phyloP scores from a whole-genome alignment of 331 rosid genomes.

The Acacia pycnantha region DNA sequence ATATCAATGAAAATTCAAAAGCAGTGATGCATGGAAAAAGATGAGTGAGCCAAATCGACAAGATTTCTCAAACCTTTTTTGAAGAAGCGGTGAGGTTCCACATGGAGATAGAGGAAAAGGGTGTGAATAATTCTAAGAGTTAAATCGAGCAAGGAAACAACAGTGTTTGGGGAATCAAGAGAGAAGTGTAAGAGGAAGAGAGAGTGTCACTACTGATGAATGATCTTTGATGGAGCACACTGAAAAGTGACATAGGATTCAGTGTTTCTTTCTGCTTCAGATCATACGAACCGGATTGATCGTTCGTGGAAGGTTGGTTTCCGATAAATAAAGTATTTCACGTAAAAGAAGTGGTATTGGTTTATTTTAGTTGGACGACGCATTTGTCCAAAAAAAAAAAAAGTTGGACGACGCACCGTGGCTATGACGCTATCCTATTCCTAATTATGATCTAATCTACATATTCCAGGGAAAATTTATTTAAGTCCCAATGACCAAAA shows the following conservation, averaged over 20 bases:
- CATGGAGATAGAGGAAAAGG: not conserved
- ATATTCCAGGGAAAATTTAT: too few species aligned
- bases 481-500: too few species aligned
- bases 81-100: constrained; percentile 20
- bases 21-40: not conserved
- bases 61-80: constrained; percentile 53
- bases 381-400: too few species aligned
- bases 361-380: not conserved
- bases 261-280: not conserved
- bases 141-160: not conserved
- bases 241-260: not conserved
- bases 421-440: too few species aligned
- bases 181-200: not conserved
- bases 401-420: not conserved
- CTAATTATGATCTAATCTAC: too few species aligned
- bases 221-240: not conserved
- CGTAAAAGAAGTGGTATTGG: not conserved
- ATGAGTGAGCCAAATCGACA: constrained; percentile 16
- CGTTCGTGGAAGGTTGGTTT: not conserved
- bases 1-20: constrained; percentile 27
- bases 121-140: not conserved
- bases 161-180: not conserved
- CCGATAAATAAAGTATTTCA: not conserved
- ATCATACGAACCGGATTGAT: not conserved
- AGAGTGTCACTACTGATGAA: not conserved